A percentile compares a stretch with the other conserved stretches of the same genome.
Evolutionary conservation across 768 basidiomycete species (phyloP).

Genomic region (Daedaleopsis sinensis): DNA sequence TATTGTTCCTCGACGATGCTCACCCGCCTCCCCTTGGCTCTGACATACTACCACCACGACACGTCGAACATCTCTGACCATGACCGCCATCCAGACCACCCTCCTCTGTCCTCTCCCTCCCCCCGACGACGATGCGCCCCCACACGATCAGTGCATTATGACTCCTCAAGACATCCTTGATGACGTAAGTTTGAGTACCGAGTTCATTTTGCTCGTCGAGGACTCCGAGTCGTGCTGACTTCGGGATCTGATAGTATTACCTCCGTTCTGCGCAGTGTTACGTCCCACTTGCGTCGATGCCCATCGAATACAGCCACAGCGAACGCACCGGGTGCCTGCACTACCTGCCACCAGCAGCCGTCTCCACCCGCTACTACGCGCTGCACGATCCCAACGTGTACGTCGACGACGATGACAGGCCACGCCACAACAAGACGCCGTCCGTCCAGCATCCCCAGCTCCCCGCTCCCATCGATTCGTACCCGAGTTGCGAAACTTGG

Average conservation of each 20-base stretch:
- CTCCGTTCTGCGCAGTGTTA: background rate
- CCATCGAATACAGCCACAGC: background rate
- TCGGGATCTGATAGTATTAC: background rate
- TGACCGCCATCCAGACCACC: background rate
- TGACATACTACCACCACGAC: background rate
- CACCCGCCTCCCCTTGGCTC: background rate
- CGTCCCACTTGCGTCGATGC: background rate
- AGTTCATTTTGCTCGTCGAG: background rate
- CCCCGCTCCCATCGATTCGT: background rate
- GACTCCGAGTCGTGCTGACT: background rate
- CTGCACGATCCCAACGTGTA: slow-evolving; percentile 15
- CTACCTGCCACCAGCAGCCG: slow-evolving; percentile 11
- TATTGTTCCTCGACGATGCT: background rate
- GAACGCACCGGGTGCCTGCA: background rate
- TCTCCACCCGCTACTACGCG: slow-evolving; percentile 15
- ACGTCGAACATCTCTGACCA: background rate
- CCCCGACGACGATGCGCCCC: background rate
- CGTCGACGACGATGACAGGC: no score
- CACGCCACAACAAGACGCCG: background rate
- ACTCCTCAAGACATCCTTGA: background rate
- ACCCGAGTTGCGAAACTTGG: background rate
- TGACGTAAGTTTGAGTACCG: background rate
- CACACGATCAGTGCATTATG: background rate
- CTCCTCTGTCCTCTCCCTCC: background rate
- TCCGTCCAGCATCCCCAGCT: background rate